Evolutionary conservation across 805 yeast species (phyloP).

Genomic region (Saturnispora zaruensis): DNA sequence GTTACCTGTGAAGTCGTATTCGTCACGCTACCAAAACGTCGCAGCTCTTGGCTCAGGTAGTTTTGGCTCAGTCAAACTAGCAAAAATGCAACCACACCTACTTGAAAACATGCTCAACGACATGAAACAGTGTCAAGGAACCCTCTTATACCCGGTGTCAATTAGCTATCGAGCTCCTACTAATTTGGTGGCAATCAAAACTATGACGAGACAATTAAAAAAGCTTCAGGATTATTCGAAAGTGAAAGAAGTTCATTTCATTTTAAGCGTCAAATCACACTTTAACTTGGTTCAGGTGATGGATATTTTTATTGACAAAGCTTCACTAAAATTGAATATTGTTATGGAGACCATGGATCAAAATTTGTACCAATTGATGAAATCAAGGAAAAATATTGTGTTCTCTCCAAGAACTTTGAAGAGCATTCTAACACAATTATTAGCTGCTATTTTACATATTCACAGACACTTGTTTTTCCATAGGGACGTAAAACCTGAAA

Average conservation of each 20-base stretch:
- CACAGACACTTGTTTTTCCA: constrained; percentile 65
- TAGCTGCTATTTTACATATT: constrained; percentile 75
- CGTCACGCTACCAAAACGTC: constrained; percentile 39
- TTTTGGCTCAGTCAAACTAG: constrained; percentile 64
- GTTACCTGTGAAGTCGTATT: constrained; percentile 35
- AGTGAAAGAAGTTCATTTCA: constrained; percentile 62
- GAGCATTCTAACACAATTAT: constrained; percentile 61
- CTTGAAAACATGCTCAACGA: constrained; percentile 14
- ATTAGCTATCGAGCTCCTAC: constrained; percentile 12
- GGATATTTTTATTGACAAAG: constrained; percentile 70
- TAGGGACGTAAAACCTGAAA: constrained; percentile 92
- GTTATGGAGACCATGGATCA: constrained; percentile 87
- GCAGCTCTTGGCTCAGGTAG: constrained; percentile 63
- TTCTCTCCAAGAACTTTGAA: constrained; percentile 54
- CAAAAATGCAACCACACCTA: constrained; percentile 35
- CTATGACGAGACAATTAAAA: constrained; percentile 51
- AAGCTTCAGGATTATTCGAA: constrained; percentile 47
- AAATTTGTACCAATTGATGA: constrained; percentile 71
- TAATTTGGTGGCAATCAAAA: constrained; percentile 67
- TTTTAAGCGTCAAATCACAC: constrained; percentile 61
- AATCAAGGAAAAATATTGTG: constrained; percentile 41
- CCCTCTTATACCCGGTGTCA: constrained; percentile 41
- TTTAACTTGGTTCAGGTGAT: constrained; percentile 61
- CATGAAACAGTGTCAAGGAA: constrained; percentile 28
- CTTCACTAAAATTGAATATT: constrained; percentile 55